phyloP scores from a whole-genome alignment of 2,329 filamentous ascomycete genomes.

The Myriosclerotinia duriaeana region DNA sequence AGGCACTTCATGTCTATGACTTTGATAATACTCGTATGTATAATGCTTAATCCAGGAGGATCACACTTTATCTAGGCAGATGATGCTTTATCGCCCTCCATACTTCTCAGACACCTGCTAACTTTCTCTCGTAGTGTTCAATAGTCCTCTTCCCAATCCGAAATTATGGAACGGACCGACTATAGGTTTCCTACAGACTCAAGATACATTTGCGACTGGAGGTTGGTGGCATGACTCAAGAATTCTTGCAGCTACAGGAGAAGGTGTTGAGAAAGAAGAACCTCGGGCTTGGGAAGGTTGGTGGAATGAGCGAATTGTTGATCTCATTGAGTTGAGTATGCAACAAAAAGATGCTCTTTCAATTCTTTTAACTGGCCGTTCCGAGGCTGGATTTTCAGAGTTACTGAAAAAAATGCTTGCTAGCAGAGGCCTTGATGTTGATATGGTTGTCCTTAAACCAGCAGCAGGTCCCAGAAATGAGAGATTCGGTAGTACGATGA shows the following conservation, averaged over 20 bases:
- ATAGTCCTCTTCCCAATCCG: constrained; percentile 83
- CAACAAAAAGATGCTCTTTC: constrained; percentile 80
- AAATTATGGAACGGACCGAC: constrained; percentile 81
- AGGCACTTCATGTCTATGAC: constrained; percentile 87
- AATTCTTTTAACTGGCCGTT: constrained; percentile 83
- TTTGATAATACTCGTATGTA: constrained; percentile 89
- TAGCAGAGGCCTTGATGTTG: constrained; percentile 79
- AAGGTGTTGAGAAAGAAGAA: constrained; percentile 80
- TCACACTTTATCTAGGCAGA: no score
- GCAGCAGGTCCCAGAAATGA: constrained; percentile 76
- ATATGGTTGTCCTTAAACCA: constrained; percentile 86
- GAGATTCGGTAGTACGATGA: constrained; percentile 78
- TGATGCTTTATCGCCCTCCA: not conserved
- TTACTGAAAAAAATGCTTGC: constrained; percentile 78
- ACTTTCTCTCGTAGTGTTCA: constrained; percentile 64
- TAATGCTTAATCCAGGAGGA: not conserved
- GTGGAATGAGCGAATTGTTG: constrained; percentile 92
- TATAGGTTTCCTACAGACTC: constrained; percentile 71
- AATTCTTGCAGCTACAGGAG: constrained; percentile 82
- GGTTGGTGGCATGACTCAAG: constrained; percentile 96
- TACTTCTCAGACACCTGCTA: not conserved
- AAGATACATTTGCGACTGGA: constrained; percentile 75
- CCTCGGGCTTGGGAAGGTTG: constrained; percentile 81
- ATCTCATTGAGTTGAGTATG: constrained; percentile 78
- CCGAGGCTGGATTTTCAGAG: constrained; percentile 72